Evolutionary conservation across 2,329 filamentous ascomycete genomes (phyloP), one percentile per base, ranked within the genome.

Genomic region (Atkinsonella texensis): DNA sequence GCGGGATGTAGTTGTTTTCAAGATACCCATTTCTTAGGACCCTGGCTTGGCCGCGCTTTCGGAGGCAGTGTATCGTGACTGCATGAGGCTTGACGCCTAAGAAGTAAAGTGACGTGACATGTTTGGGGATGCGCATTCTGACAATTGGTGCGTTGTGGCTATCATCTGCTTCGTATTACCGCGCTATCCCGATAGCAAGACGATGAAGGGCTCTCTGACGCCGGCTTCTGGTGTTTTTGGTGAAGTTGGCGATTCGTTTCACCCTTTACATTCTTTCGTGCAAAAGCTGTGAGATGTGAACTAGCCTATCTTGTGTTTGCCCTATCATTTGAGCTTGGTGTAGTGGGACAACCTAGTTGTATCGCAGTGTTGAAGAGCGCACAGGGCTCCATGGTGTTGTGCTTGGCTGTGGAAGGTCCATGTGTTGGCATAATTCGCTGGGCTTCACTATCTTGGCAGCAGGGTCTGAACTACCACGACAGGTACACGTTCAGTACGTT

Each of bases 191-290:
- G 73, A 83, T 62, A 83, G 65, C 49, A 68, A 79, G 28, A 59
- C 42, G 10, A 54, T 42, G 47, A 67, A 72, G 78, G 76, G 76
- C 73, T 77, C 77, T 83, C 80, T 83, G 80, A 81, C 70, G 72
- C 74, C 74, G 66, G 59, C 46, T 54, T 53, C 41, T 49, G 48
- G 5, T 28, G 23, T 50, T 55, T 55, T 59, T 59, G 52, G 61
- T 80, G 74, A 73, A 73, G 69, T 65, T 67, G 75, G 75, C 71
- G 69, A 74, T 76, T 82, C 79, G 78, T 83, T 82, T 80, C 73
- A 75, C 77, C 74, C 77, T 74, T 72, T 60, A 83, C 79, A 81
- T 74, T 54, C 56, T 17, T 31, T 20, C 32, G 40, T 50, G 11
- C 15, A 31, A 15, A 7, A 38, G 11, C 35, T 38, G 50, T 35